A percentile compares a stretch with the other conserved stretches of the same genome.
These are phyloP conservation scores for Pyronema domesticum DNA, from an alignment of 495 filamentous ascomycete species.

Conservation along the genomic window DNA sequence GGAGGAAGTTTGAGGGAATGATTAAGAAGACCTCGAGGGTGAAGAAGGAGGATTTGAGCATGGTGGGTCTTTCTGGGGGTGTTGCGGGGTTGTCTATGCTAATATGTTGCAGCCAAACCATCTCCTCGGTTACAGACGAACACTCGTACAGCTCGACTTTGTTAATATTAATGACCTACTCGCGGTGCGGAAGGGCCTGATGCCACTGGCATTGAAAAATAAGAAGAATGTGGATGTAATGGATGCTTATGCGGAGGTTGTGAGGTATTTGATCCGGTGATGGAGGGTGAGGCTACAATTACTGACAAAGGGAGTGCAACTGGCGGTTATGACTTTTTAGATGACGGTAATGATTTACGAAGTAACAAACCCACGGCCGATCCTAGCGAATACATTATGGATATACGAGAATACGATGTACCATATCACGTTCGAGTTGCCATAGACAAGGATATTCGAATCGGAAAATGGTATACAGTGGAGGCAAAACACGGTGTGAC, in stretches of 20 bases:
- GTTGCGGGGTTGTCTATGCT: neutral
- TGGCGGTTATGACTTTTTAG: constrained; percentile 59
- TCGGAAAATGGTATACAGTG: constrained; percentile 94
- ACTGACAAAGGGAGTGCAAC: constrained; percentile 2
- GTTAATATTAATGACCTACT: constrained; percentile 73
- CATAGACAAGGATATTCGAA: constrained; percentile 91
- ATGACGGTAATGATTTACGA: constrained; percentile 76
- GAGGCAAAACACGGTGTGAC: constrained; percentile 82
- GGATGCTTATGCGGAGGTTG: constrained; percentile 96
- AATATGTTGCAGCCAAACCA: constrained; percentile 51
- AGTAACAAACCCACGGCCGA: constrained; percentile 45
- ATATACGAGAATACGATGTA: constrained; percentile 98
- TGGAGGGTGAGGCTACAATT: neutral
- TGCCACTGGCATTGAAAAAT: constrained; percentile 91
- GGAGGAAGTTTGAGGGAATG: constrained; percentile 59
- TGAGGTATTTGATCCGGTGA: constrained; percentile 36
- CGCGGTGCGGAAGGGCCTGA: constrained; percentile 58
- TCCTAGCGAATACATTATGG: constrained; percentile 93
- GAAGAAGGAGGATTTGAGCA: constrained; percentile 83
- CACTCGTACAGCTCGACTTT: constrained; percentile 70
- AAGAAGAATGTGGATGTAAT: constrained; percentile 85
- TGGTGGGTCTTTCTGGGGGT: constrained; percentile 26
- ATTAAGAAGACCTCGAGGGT: constrained; percentile 60
- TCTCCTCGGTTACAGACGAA: constrained; percentile 72
- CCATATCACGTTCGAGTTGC: constrained; percentile 97